phyloP scores from a whole-genome alignment of 176 grass and related monocot genomes.

The Thinopyrum elongatum region DNA sequence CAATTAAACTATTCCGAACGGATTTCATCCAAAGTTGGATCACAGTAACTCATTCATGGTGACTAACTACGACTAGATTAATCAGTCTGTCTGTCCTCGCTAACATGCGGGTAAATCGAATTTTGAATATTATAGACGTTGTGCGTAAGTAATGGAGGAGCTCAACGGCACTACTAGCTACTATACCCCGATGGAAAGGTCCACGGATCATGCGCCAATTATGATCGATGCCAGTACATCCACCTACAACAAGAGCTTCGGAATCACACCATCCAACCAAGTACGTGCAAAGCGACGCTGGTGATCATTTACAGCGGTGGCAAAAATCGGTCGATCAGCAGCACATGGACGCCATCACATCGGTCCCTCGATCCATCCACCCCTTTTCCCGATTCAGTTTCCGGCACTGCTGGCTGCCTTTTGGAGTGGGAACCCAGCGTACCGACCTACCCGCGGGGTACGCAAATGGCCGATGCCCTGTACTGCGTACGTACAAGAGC shows the following conservation, averaged over 20 bases:
- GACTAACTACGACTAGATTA: background rate
- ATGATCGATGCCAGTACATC: background rate
- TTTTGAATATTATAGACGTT: background rate
- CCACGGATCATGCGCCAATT: background rate
- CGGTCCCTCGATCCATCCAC: background rate
- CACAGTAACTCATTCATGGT: too few relatives aligned
- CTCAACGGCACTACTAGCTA: background rate
- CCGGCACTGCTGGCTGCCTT: background rate
- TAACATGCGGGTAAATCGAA: background rate
- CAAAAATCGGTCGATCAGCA: background rate
- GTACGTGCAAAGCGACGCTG: background rate
- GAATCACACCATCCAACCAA: background rate
- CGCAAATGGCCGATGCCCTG: background rate
- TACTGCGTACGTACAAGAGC: background rate
- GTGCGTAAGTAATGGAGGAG: background rate
- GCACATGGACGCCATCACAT: conserved; percentile 28
- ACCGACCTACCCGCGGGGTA: background rate
- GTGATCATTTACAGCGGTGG: background rate
- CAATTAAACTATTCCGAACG: too few relatives aligned
- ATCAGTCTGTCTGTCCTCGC: background rate
- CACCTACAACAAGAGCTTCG: background rate
- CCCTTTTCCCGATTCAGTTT: background rate
- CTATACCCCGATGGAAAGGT: background rate
- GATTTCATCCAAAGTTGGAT: too few relatives aligned
- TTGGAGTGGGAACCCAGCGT: background rate